Evolutionary conservation across 2,329 filamentous ascomycete species (phyloP).

Genomic region (Arthrocladium fulminans): DNA sequence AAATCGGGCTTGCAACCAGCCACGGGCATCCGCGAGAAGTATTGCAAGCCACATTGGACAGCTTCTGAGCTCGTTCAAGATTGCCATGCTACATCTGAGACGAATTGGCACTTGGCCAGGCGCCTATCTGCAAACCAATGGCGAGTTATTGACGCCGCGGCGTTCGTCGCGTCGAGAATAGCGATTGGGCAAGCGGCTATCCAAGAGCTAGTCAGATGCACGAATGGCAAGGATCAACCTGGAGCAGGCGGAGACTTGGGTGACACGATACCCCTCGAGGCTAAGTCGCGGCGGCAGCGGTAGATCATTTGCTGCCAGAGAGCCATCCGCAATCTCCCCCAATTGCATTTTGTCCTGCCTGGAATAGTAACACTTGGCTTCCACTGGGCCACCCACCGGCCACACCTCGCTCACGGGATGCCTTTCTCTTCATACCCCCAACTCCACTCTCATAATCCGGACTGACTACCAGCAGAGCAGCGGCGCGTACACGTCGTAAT

Average conservation of each 20-base stretch:
- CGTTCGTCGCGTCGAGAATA: not conserved
- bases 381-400: conserved; percentile 16
- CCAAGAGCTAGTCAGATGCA: not conserved
- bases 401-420: conserved; percentile 1
- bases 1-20: not conserved
- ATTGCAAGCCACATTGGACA: conserved; percentile 7
- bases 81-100: not conserved
- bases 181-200: conserved; percentile 8
- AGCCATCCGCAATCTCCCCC: conserved; percentile 10
- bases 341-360: conserved; percentile 6
- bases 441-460: conserved; percentile 4
- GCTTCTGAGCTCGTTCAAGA: not conserved
- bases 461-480: conserved; percentile 4
- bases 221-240: not conserved
- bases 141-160: not conserved
- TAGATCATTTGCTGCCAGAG: not conserved
- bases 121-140: conserved; percentile 2
- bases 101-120: conserved; percentile 4
- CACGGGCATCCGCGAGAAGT: not conserved
- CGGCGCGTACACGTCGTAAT: conserved; percentile 8
- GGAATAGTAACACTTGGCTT: conserved; percentile 14
- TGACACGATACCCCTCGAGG: not conserved
- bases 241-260: not conserved
- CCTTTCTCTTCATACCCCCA: not conserved
- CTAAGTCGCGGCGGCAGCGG: conserved; percentile 1